phyloP scores from a whole-genome alignment of 371 early-diverging fungal species.

The Mucor indicus region DNA sequence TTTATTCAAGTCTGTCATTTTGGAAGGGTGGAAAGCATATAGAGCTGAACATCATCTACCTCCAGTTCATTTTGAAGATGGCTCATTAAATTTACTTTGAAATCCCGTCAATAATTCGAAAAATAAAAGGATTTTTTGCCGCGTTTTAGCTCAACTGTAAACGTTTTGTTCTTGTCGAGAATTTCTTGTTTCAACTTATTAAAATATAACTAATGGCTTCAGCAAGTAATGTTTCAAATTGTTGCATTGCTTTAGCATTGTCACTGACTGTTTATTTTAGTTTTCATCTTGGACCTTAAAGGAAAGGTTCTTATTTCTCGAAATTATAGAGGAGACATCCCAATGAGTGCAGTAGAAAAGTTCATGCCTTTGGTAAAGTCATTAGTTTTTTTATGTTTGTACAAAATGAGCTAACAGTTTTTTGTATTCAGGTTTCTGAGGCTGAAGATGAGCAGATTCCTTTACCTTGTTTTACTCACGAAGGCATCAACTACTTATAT shows the following conservation, averaged over 20 bases:
- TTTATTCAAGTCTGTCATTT: conserved; percentile 24
- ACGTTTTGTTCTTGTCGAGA: background rate
- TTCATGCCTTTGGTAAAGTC: conserved; percentile 88
- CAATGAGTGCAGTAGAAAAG: conserved; percentile 92
- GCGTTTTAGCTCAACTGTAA: background rate
- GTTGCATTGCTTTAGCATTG: background rate
- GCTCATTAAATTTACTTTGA: conserved; percentile 21
- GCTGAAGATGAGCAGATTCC: conserved; percentile 92
- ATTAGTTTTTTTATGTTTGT: too few species aligned
- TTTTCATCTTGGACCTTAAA: conserved; percentile 94
- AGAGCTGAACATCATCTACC: conserved; percentile 16
- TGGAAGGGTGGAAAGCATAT: conserved; percentile 19
- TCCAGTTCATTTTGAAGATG: conserved; percentile 23
- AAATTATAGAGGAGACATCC: conserved; percentile 90
- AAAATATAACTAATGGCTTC: conserved; percentile 14
- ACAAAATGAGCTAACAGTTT: too few species aligned
- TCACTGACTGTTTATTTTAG: conserved; percentile 44
- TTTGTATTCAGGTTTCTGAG: conserved; percentile 52
- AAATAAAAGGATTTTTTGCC: too few species aligned
- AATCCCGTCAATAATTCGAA: background rate
- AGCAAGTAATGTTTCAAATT: conserved; percentile 13
- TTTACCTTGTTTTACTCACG: conserved; percentile 88
- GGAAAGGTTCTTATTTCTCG: conserved; percentile 96
- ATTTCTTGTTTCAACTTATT: background rate
- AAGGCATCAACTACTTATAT: conserved; percentile 93